phyloP scores from a whole-genome alignment of 2,329 filamentous ascomycete genomes.

The Verticillium nonalfalfae region DNA sequence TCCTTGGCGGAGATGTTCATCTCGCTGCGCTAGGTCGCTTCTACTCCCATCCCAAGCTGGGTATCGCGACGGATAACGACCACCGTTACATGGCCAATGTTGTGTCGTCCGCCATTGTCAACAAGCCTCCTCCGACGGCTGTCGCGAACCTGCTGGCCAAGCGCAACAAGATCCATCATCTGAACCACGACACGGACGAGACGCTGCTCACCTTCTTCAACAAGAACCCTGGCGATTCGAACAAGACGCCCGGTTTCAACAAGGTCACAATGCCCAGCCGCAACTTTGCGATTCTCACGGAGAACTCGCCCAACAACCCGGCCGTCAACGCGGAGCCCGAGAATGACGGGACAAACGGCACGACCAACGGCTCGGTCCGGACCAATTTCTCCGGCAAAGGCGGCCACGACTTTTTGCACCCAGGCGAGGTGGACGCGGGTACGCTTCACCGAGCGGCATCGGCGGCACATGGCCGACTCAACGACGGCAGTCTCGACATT shows the following conservation, averaged over 20 bases:
- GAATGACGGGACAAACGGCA: constrained; percentile 11
- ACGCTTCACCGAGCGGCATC: constrained; percentile 69
- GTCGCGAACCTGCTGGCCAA: constrained; percentile 88
- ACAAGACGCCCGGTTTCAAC: constrained; percentile 70
- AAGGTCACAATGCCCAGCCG: constrained; percentile 85
- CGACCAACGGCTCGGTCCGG: background rate
- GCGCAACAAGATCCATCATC: constrained; percentile 75
- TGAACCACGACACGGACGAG: constrained; percentile 74
- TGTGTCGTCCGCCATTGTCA: constrained; percentile 90
- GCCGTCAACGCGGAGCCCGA: constrained; percentile 11
- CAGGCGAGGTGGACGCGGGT: constrained; percentile 72
- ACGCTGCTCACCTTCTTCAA: constrained; percentile 90
- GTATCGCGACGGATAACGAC: constrained; percentile 73
- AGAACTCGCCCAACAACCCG: constrained; percentile 64
- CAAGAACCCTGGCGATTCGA: constrained; percentile 72
- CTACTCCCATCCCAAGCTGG: constrained; percentile 79
- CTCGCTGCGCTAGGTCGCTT: constrained; percentile 88
- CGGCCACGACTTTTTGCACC: constrained; percentile 65
- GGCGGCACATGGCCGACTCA: constrained; percentile 44
- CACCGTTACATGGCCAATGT: constrained; percentile 94
- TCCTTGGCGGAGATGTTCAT: constrained; percentile 91
- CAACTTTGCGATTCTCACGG: constrained; percentile 87
- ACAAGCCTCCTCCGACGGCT: constrained; percentile 81
- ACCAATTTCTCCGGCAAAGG: constrained; percentile 41
- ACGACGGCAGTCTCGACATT: constrained; percentile 67